Base-by-base conservation (phyloP, 2,329 filamentous ascomycete species). In the Aspergillus eucalypticola region DNA sequence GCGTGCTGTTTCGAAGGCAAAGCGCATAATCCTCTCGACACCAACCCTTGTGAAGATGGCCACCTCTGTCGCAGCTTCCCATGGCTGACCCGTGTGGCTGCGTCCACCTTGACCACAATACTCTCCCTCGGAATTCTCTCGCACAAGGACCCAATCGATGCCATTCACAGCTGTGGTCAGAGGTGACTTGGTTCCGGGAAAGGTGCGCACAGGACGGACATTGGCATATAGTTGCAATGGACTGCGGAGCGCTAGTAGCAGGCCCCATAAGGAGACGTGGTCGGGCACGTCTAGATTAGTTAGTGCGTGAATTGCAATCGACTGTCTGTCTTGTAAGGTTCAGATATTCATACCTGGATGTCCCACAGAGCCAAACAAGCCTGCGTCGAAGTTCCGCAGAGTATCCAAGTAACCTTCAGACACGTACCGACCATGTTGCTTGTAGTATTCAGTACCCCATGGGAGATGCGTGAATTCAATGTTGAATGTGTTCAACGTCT, bases 321-420 rank as follows among this genome's bases (percentile, higher is more conserved):
- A 7, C 4, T 27, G 13, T 29, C 13, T 27, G 23, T 17, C 13
- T 15, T 17, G 6, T 15, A 15, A 27, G 7, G 17, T 54, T 54
- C 60, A 23, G 21, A 23, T 23, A 23, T 23, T 5, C 69, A 29
- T 75, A 82, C 81, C 78, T 55, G 84, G 84, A 68, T 79, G 84
- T 15, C 85, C 85, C 2, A 87, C 85, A 2, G 84, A 83, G 10
- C 85, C 85, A 63, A 88, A 87, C 58, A 86, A 79, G 27, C 85
- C 81, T 2, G 83, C 83, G 68, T 85, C 82, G 64, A 81, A 81
- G 56, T 79, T 79, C 51, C 79, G 80, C 29, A 86, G 68, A 25
- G 80, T 79, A 23, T 81, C 77, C 53, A 84, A 75, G 8, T 78
- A 80, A 64, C 83, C 82, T 3, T 78, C 75, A 0, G 82, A 81